Evolutionary conservation across 345 rosid genomes (phyloP), one percentile per base, ranked within the genome.

Genomic region (Linum lewisii): DNA sequence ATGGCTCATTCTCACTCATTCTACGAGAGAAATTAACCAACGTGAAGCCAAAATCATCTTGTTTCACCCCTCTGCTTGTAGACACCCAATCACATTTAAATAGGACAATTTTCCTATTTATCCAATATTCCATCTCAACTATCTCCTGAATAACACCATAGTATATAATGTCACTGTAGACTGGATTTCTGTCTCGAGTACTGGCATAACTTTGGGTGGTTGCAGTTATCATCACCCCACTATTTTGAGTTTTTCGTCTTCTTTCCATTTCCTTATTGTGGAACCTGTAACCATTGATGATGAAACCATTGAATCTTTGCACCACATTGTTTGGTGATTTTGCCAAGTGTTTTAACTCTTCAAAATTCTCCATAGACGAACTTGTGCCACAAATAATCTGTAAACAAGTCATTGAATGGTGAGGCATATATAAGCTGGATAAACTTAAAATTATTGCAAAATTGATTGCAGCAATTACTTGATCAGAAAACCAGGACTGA

Each of bases 41-140:
- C 7, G 60, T 57, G 37, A 57, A 57, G 3, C 60, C 60, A 7
- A 24, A 6, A 5, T 10, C 60, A 57, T 25, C 60, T 4, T 20
- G 3, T 14, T 24, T 54, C 23, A 10, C 5, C 23, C 14, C 29
- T 21, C 23, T 14, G 5, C 23, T 24, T 3, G 19, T 21, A 4
- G 14, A n/a, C 3, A 54, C 23, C 58, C 58, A 54, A 54, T 54
- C 58, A 54, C 58, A 54, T 54, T 24, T 23, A 9, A 25, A 23
- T 6, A 57, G 18, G 14, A 23, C 60, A 6, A 57, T 6, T 5
- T 10, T 23, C 6, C 16, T 34, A n/a, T n/a, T n/a, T n/a, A n/a
- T 34, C 38, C 38, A 9, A 9, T 15, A 57, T 6, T 8, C 37
- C 15, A 57, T 2, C 36, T 22, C 37, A 2, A 57, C 1, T 7